phyloP scores from a whole-genome alignment of 139 green algal species.

The Coccomyxa sp. region DNA sequence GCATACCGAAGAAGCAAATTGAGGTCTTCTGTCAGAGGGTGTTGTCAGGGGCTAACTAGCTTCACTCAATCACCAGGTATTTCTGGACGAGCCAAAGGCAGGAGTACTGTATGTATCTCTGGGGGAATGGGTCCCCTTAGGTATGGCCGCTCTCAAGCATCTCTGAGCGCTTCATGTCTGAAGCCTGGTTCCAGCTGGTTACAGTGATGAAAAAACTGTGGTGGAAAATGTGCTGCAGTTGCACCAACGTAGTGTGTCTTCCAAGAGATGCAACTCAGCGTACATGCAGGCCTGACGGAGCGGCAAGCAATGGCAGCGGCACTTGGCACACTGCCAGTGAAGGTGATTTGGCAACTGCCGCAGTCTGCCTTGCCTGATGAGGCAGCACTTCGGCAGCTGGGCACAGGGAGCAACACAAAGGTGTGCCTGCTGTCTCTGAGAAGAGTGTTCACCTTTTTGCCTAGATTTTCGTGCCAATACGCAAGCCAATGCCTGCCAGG shows the following conservation, averaged over 20 bases:
- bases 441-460: no score
- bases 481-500: no score
- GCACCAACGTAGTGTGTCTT: neutral
- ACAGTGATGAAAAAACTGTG: neutral
- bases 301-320: slow-evolving; percentile 9
- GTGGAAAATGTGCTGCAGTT: neutral
- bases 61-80: no score
- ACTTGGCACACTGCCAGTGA: slow-evolving; percentile 6
- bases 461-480: no score
- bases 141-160: neutral
- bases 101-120: neutral
- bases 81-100: neutral
- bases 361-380: neutral
- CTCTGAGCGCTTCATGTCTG: neutral
- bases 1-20: neutral
- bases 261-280: neutral
- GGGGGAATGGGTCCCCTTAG: neutral
- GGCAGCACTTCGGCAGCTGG: neutral
- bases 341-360: slow-evolving; percentile 15
- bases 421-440: no score
- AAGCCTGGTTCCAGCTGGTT: neutral
- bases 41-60: no score
- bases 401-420: neutral
- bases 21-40: neutral
- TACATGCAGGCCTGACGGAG: neutral